Percentiles rank a stretch among this genome's conserved stretches.
Evolutionary conservation across 768 basidiomycete species (phyloP).

Genomic region (Candolleomyces aberdarensis): DNA sequence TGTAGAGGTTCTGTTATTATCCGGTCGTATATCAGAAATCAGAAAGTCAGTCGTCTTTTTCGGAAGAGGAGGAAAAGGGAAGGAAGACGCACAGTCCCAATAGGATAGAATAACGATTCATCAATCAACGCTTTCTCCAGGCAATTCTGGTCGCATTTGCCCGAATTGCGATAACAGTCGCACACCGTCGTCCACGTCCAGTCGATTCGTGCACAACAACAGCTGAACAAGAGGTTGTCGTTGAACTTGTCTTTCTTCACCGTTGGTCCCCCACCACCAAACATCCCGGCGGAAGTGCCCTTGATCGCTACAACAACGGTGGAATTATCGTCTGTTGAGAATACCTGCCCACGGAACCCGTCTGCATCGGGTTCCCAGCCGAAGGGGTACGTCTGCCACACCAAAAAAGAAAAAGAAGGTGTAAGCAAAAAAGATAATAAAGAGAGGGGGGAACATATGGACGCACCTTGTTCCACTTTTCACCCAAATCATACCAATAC

Average conservation of each 20-base stretch:
- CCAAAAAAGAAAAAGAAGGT: background rate
- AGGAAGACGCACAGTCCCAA: slow-evolving; percentile 67
- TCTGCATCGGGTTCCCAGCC: slow-evolving; percentile 91
- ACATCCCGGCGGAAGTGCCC: slow-evolving; percentile 79
- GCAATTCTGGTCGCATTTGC: slow-evolving; percentile 81
- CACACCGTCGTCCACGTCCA: slow-evolving; percentile 96
- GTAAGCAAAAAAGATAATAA: background rate
- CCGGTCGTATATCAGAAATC: background rate
- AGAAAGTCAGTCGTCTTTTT: background rate
- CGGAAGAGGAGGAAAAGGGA: background rate
- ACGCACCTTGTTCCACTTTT: slow-evolving; percentile 59
- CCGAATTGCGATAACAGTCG: slow-evolving; percentile 76
- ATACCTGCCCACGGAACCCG: slow-evolving; percentile 89
- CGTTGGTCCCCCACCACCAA: slow-evolving; percentile 81
- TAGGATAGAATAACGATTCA: slow-evolving; percentile 86
- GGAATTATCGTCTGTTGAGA: slow-evolving; percentile 77
- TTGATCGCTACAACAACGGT: slow-evolving; percentile 90
- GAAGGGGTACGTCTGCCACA: slow-evolving; percentile 65
- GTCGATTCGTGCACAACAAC: slow-evolving; percentile 90
- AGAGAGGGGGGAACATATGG: background rate
- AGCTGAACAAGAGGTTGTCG: slow-evolving; percentile 90
- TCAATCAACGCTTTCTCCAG: slow-evolving; percentile 70
- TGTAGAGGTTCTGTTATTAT: slow-evolving; percentile 77
- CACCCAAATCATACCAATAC: slow-evolving; percentile 76
- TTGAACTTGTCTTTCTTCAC: slow-evolving; percentile 89